A percentile compares a stretch with the other conserved stretches of the same genome.
These are phyloP conservation scores for Leccinum fibrillosum DNA, from an alignment of 768 basidiomycete species.

Conservation along the genomic window DNA sequence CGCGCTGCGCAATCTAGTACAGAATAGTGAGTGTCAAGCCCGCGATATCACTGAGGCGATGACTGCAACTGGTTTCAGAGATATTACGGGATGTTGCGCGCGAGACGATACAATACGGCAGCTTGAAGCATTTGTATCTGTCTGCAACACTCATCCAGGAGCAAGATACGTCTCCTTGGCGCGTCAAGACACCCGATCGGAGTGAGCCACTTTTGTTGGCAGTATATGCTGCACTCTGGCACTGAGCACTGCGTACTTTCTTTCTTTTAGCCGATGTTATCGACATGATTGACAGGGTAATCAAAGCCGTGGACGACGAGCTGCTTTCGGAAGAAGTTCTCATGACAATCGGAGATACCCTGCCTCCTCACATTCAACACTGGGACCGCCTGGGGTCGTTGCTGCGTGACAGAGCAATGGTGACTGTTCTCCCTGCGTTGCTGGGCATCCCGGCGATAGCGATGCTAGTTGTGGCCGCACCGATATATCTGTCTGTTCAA, in stretches of 20 bases:
- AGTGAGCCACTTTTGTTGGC: not conserved
- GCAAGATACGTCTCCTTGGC: not conserved
- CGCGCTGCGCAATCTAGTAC: not conserved
- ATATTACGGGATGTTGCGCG: not conserved
- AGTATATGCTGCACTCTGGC: not conserved
- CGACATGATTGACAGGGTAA: not conserved
- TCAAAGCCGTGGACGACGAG: not conserved
- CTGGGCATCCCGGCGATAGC: slow-evolving; percentile 4
- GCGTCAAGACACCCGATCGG: not conserved
- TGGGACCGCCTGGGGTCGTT: slow-evolving; percentile 8
- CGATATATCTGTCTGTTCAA: not conserved
- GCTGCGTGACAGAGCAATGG: not conserved
- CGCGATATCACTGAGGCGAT: not conserved
- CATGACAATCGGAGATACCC: not conserved
- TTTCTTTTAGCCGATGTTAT: not conserved
- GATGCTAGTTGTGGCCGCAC: not conserved
- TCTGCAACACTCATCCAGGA: not conserved
- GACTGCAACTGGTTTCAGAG: not conserved
- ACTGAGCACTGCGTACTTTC: not conserved
- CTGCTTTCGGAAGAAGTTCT: not conserved
- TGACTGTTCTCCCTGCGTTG: not conserved
- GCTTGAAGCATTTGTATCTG: not conserved
- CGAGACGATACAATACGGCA: not conserved
- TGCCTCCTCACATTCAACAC: not conserved
- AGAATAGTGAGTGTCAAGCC: not conserved